Evolutionary conservation across 352 stramenopile genomes (phyloP), one percentile per base, ranked within the genome.

Genomic region (Phytopythium chamaehyphon): DNA sequence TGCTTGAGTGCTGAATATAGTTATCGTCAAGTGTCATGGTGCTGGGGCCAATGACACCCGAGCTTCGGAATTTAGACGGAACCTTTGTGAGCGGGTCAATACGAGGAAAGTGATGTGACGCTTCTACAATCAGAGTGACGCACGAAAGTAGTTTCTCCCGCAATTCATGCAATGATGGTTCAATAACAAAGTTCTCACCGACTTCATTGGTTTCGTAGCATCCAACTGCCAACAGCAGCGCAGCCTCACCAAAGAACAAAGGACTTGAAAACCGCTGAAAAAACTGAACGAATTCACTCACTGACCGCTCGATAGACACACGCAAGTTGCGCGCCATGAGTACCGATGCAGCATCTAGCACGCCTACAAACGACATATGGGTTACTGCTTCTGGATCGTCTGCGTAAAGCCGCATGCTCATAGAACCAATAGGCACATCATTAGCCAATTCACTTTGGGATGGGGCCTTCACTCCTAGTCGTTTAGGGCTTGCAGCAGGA

Each of bases 251-350:
- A 24, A 75, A 67, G 40, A 76, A 94, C 0, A 26, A 66, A 3
- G 60, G 42, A 9, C 24, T 62, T 1, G 80, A 84, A 45, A 91
- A 93, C 21, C 76, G 68, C 31, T 87, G 61, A 45, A 96, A 88
- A 57, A 93, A 96, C 1, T 48, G 50, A 18, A 87, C 68, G 40
- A 96, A 85, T 12, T 68, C 59, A 4, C 62, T 58, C 9, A 98
- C 69, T 1, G 88, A 97, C n/a, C 61, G 55, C 42, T 98, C 90
- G 15, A 94, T 81, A 0, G 80, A 91, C 22, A 78, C 75, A 21
- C 88, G 64, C n/a, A 98, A 65, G 36, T 96, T 95, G 3, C 82
- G 68, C 11, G 88, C 93, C 88, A 98, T 97, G 14, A 97, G 66
- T 14, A 96, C 87, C 2, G 87, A 69, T 11, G 84, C 79, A 15